Evolutionary conservation across 202 grass and related monocot species (phyloP).

Genomic region (Saccharum hybrid): DNA sequence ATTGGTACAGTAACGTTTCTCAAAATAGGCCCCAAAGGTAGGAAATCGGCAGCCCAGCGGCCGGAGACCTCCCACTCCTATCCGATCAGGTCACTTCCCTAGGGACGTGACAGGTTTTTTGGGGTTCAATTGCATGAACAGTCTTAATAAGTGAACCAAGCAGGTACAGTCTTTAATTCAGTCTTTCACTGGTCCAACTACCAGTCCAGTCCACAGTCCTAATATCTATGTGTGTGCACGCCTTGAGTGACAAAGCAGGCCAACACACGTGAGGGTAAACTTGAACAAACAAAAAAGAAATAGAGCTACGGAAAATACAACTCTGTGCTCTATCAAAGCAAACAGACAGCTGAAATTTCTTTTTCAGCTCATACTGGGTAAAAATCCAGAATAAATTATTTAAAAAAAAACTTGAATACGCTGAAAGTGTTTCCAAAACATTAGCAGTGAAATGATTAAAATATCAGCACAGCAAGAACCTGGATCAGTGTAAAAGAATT

Average conservation of each 20-base stretch:
- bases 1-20: too few relatives aligned
- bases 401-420: not conserved
- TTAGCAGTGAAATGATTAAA: constrained; percentile 6
- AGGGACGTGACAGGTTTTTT: too few relatives aligned
- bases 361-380: not conserved
- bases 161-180: too few relatives aligned
- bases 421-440: constrained; percentile 31
- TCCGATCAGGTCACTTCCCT: too few relatives aligned
- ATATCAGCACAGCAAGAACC: constrained; percentile 1
- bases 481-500: constrained; percentile 25
- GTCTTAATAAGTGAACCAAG: too few relatives aligned
- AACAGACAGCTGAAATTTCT: constrained; percentile 20
- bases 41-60: too few relatives aligned
- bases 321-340: not conserved
- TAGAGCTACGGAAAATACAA: not conserved
- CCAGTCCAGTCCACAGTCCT: too few relatives aligned
- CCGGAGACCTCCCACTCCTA: not conserved
- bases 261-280: not conserved
- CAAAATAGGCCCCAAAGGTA: too few relatives aligned
- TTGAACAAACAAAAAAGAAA: not conserved
- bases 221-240: too few relatives aligned
- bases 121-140: too few relatives aligned
- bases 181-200: too few relatives aligned
- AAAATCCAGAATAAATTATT: constrained; percentile 20
- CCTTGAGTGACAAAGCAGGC: not conserved